phyloP scores from a whole-genome alignment of 108 stramenopile species.

The Nitzschia sp. region DNA sequence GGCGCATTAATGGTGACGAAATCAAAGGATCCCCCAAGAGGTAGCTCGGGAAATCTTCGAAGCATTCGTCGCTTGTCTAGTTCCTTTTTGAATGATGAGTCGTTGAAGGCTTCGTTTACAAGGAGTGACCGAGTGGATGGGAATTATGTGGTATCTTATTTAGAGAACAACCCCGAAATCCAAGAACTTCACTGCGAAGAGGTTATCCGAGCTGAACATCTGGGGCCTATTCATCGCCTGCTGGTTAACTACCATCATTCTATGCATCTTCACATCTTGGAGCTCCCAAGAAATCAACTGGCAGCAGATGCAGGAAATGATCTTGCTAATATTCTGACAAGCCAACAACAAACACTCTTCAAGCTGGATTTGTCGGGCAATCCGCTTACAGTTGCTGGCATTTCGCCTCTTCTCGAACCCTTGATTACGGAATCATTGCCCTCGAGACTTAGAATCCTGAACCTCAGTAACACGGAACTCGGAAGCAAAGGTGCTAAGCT shows the following conservation, averaged over 20 bases:
- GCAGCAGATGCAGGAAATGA: slow-evolving; percentile 8
- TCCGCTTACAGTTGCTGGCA: slow-evolving; percentile 24
- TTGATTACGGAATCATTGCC: slow-evolving; percentile 4
- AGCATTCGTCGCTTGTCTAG: neutral
- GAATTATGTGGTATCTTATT: neutral
- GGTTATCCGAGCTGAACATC: slow-evolving; percentile 20
- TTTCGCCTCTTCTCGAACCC: slow-evolving; percentile 19
- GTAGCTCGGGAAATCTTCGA: neutral
- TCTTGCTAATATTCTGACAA: slow-evolving; percentile 25
- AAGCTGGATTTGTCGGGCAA: slow-evolving; percentile 40
- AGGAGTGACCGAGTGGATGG: slow-evolving; percentile 13
- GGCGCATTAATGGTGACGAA: neutral
- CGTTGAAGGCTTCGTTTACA: neutral
- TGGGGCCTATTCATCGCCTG: slow-evolving; percentile 12
- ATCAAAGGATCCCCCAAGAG: neutral
- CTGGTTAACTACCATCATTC: slow-evolving; percentile 10
- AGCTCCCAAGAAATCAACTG: slow-evolving; percentile 37
- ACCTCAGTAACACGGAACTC: slow-evolving; percentile 29
- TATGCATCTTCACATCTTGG: slow-evolving; percentile 24
- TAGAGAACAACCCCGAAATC: slow-evolving; percentile 10
- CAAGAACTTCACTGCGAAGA: slow-evolving; percentile 31
- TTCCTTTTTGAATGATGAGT: neutral
- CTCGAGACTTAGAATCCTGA: slow-evolving; percentile 20
- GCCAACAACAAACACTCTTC: slow-evolving; percentile 19
- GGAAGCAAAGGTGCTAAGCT: slow-evolving; percentile 28